Base-by-base conservation (phyloP, 106 monocot species). In the Allium cepa region DNA sequence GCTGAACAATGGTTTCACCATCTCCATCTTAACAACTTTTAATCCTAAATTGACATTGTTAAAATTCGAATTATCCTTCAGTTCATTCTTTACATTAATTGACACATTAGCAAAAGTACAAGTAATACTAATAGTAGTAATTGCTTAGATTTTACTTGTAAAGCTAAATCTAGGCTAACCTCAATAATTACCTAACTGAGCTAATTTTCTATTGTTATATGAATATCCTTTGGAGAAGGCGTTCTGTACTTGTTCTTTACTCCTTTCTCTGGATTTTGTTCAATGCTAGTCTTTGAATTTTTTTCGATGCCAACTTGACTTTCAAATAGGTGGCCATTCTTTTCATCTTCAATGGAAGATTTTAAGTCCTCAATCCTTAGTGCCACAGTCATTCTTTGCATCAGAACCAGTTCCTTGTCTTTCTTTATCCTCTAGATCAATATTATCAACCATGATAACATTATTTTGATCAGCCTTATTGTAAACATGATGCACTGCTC, bases 21-120 rank as follows among this genome's bases (percentile, higher is more conserved):
- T 81, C n/a, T 82, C 89, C 61, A 77, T 62, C 80, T 90, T 90
- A 84, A 79, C 77, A 83, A 83, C 82, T 83, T 87, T 83, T 86
- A 82, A 72, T 79, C 89, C 94, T 94, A 94, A 75, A 90, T 71
- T 77, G 84, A 90, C 86, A 82, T 87, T 83, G 75, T 86, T 79
- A 90, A 82, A 81, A 94, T 90, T 94, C 67, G 87, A 94, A 80
- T 87, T 85, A 87, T 90, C 87, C 78, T 90, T 84, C 77, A 86
- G 75, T 81, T 83, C 80, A 81, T 82, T 84, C 77, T 89, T 86
- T 94, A 87, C 78, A 80, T 75, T 87, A 82, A 87, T 82, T 75
- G 82, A 84, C 73, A 84, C 76, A 86, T 76, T 80, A 84, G 79
- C 86, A 81, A 76, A 80, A 93, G 84, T 22, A 22, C 22, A 0